Evolutionary conservation across 192 early-diverging fungal genomes (phyloP), one percentile per base, ranked within the genome.

Genomic region (Haplosporangium gracile): DNA sequence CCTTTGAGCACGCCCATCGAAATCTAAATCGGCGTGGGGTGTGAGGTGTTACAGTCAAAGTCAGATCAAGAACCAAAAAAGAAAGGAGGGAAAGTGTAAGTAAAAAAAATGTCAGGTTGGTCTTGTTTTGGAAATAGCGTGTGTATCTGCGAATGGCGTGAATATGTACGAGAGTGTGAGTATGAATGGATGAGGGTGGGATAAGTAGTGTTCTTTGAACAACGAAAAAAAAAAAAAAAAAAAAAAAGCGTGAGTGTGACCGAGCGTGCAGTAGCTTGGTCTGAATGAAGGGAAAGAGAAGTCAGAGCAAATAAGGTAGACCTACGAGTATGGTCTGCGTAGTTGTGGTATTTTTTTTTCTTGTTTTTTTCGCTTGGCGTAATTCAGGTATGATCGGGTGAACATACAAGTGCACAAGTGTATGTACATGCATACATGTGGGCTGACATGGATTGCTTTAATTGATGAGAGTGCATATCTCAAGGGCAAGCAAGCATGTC

Each of bases 1-100:
- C 83, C 42, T 85, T 85, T 29, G 83, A 75, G 63, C 83, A 85
- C 5, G 83, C 83, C 83, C 83, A 85, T 77, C 83, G 83, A 68
- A 85, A 85, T 40, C 83, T 85, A 76, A 10, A 43, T 45, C 39
- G 24, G 5, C 13, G 39, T 72, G 70, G 53, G 40, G 57, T 55
- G 76, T 70, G 63, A 26, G 20, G 18, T 8, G 22, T 45, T 45
- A 36, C 1, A 32, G 26, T 20, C 22, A 36, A 32, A 39, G 72
- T 39, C n/a, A 73, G 51, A 9, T 39, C 5, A 43, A 43, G 26
- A 20, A 42, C 11, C 15, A n/a, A 72, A 72, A 18, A 40, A 72
- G 26, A 22, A 6, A 45, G 36, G 49, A 29, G 36, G 5, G 20
- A 73, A 20, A 26, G 72, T 32, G 32, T 20, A 22, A 32, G 72